These are phyloP conservation scores for Isatis tinctoria DNA, from an alignment of 345 rosid species.

Conservation along the genomic window DNA sequence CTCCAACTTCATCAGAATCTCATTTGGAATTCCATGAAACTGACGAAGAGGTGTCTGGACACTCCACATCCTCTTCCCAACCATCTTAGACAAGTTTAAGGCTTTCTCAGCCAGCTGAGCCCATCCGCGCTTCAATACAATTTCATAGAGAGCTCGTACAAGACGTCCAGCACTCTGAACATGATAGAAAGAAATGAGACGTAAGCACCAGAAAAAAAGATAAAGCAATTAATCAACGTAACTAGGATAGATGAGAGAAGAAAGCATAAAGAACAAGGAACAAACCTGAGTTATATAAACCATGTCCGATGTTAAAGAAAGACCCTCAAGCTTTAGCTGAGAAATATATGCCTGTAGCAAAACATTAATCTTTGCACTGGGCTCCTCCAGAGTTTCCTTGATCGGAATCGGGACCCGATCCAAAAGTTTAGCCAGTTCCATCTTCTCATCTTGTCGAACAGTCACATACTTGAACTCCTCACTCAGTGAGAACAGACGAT, in stretches of 20 bases:
- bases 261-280: constrained; percentile 3
- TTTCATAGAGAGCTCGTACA: constrained; percentile 87
- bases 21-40: constrained; percentile 76
- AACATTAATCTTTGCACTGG: constrained; percentile 94
- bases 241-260: constrained; percentile 4
- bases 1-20: constrained; percentile 80
- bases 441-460: constrained; percentile 97
- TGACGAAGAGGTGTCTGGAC: constrained; percentile 95
- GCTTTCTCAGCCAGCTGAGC: constrained; percentile 93
- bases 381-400: constrained; percentile 94
- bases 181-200: constrained; percentile 11
- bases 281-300: constrained; percentile 86
- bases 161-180: constrained; percentile 89
- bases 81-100: constrained; percentile 86
- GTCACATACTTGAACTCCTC: constrained; percentile 95
- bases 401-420: constrained; percentile 93
- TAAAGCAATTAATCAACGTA: neutral
- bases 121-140: constrained; percentile 94
- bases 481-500: constrained; percentile 77
- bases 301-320: constrained; percentile 92
- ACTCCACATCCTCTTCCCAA: constrained; percentile 94
- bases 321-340: constrained; percentile 95
- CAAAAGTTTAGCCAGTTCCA: constrained; percentile 94
- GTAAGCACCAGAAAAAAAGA: constrained; percentile 17
- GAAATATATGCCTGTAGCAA: constrained; percentile 94